Evolutionary conservation across 2,329 filamentous ascomycete genomes (phyloP).

Genomic region (Scedosporium dehoogii): DNA sequence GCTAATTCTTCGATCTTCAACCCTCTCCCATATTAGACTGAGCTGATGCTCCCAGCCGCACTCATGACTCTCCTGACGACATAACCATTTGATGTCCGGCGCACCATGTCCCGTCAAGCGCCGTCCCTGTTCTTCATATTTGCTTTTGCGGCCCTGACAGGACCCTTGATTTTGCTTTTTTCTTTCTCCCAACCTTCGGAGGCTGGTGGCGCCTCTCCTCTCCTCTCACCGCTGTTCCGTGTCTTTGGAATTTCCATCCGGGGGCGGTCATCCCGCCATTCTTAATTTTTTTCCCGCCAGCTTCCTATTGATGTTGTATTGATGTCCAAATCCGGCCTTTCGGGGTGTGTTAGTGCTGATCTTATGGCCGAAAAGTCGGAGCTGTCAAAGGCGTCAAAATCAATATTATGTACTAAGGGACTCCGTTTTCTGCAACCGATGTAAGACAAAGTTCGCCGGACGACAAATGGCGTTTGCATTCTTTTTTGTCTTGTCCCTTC

Average conservation of each 20-base stretch:
- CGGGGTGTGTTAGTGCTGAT: too few species aligned
- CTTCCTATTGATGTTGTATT: too few species aligned
- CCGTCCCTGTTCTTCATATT: too few species aligned
- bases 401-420: not conserved
- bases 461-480: not conserved
- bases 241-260: not conserved
- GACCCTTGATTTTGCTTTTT: not conserved
- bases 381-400: not conserved
- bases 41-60: too few species aligned
- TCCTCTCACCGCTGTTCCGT: not conserved
- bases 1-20: too few species aligned
- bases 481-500: not conserved
- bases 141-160: too few species aligned
- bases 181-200: not conserved
- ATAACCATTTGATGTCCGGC: too few species aligned
- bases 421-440: not conserved
- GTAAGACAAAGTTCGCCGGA: not conserved
- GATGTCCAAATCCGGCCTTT: too few species aligned
- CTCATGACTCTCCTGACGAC: too few species aligned
- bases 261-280: not conserved
- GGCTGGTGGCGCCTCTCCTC: not conserved
- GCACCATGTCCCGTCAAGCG: too few species aligned
- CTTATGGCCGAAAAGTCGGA: too few species aligned
- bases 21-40: too few species aligned
- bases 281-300: not conserved